Conservation (phyloP, 306 rosid genomes). For the Potentilla sterilis region DNA sequence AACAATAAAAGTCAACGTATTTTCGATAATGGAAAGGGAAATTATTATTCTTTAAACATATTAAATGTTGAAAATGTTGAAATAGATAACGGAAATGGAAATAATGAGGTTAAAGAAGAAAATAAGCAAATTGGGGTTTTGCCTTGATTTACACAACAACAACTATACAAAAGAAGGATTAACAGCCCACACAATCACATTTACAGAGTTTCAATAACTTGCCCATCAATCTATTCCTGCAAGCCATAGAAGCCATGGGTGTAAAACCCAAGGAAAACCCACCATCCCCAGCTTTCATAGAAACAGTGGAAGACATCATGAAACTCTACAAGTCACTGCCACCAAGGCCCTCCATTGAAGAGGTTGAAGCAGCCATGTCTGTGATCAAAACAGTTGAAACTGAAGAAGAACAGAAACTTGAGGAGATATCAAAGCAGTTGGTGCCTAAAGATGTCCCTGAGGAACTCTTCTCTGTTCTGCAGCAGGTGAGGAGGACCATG, state of each 20-base stretch:
- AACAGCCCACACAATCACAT: neutral
- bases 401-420: slow-evolving; percentile 60
- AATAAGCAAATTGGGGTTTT: neutral
- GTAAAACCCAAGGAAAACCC: slow-evolving; percentile 33
- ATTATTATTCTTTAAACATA: too few relatives aligned
- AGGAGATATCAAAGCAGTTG: slow-evolving; percentile 50
- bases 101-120: neutral
- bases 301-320: slow-evolving; percentile 63
- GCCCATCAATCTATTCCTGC: neutral
- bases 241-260: slow-evolving; percentile 44
- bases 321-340: slow-evolving; percentile 67
- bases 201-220: neutral
- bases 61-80: neutral
- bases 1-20: too few relatives aligned
- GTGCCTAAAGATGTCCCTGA: slow-evolving; percentile 42
- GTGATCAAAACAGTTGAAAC: slow-evolving; percentile 51
- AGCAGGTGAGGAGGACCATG: slow-evolving; percentile 51
- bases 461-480: slow-evolving; percentile 60
- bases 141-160: neutral
- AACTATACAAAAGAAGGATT: neutral
- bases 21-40: too few relatives aligned
- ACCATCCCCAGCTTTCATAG: slow-evolving; percentile 38
- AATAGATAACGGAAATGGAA: neutral
- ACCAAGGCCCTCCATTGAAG: slow-evolving; percentile 70
- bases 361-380: slow-evolving; percentile 71